Percentiles rank a stretch among this genome's conserved stretches.
Evolutionary conservation across 2,329 filamentous ascomycete species (phyloP).

Genomic region (Xylariales sp.): DNA sequence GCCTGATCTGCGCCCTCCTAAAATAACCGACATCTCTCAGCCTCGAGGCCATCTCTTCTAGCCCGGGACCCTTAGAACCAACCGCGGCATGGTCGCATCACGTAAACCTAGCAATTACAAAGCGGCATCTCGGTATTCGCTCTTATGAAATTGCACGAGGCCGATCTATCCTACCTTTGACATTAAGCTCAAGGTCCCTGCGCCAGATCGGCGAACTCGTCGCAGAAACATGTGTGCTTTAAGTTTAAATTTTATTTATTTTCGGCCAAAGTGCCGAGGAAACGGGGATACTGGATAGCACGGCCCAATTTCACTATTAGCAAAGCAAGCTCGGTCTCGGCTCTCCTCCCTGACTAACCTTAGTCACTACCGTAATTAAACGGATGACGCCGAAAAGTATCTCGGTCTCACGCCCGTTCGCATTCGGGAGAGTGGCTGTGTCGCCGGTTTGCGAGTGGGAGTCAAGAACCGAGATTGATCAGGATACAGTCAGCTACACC

Average conservation of each 20-base stretch:
- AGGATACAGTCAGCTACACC: too few relatives aligned
- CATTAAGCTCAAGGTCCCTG: slow-evolving; percentile 1
- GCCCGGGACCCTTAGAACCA: background rate
- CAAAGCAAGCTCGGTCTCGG: too few relatives aligned
- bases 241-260: slow-evolving; percentile 4
- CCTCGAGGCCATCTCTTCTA: background rate
- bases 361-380: background rate
- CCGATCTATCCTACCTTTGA: background rate
- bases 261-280: background rate
- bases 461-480: too few relatives aligned
- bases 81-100: background rate
- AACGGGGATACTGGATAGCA: background rate
- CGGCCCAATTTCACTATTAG: background rate
- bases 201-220: background rate
- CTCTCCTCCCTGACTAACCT: background rate
- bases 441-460: too few relatives aligned
- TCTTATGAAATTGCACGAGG: background rate
- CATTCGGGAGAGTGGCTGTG: too few relatives aligned
- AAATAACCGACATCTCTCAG: background rate
- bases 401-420: background rate
- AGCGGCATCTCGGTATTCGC: background rate
- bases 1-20: background rate
- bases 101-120: background rate
- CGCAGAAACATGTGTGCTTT: too few relatives aligned
- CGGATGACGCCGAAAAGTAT: too few relatives aligned